Base-by-base conservation (phyloP, 225 moss, liverwort and hornwort species). In the Polytrichum formosum region DNA sequence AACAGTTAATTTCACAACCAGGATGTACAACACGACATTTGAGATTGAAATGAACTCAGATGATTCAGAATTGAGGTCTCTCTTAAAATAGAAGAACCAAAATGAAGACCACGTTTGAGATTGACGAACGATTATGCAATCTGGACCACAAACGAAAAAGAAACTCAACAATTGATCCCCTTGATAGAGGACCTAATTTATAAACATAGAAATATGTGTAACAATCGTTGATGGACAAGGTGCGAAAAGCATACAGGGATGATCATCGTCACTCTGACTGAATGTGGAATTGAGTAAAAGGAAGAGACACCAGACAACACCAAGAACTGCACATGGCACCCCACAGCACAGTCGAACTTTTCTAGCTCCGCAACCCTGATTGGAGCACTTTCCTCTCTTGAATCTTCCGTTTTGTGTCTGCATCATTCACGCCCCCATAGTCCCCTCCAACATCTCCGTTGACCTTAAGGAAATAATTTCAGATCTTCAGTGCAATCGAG, bases 341-440 rank as follows among this genome's bases (percentile, higher is more conserved):
- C 69, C 69, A n/a, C 56, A 69, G 69, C 69, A 69, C 23, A 55
- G 69, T 28, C 69, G 69, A 16, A 69, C 27, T 28, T 69, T 58
- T 6, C 19, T 28, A 16, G 56, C 55, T 56, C 18, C 56, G 69
- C 56, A 28, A 53, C 69, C 69, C 69, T 56, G 69, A 53, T 18
- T 25, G 17, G 55, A 17, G 7, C 6, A 25, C 28, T 56, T 58
- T 59, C 69, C 55, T 56, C 69, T 59, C 53, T 28, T 69, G 69
- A 25, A 26, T 58, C 69, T 55, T 69, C 30, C 69, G 56, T 55
- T 59, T 69, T 56, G 69, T 28, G 53, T 69, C 69, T 69, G 69
- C 69, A 69, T 69, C 55, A 28, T 56, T 69, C 55, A 69, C 23
- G 58, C 69, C 56, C 58, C 69, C 69, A 69, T 69, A 20, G 28